phyloP scores from a whole-genome alignment of 2,329 filamentous ascomycete genomes.

The Cryphonectria japonica region DNA sequence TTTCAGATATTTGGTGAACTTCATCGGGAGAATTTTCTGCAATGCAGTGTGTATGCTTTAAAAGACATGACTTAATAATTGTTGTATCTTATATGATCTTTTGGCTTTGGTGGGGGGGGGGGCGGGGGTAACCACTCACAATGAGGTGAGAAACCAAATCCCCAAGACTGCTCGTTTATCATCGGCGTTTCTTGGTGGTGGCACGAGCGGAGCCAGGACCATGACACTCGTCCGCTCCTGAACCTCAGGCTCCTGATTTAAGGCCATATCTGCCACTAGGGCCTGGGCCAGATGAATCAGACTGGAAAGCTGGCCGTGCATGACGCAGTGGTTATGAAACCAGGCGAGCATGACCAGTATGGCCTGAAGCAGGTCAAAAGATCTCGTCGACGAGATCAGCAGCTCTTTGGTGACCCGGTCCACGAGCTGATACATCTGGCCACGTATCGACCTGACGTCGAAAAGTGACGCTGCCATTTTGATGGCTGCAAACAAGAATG shows the following conservation, averaged over 20 bases:
- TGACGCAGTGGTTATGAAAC: constrained; percentile 59
- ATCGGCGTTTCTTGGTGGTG: constrained; percentile 50
- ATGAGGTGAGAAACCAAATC: constrained; percentile 58
- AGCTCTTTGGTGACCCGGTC: constrained; percentile 52
- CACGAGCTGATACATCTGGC: constrained; percentile 54
- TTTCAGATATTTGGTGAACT: constrained; percentile 56
- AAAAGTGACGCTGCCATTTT: constrained; percentile 54
- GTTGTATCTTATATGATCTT: background rate
- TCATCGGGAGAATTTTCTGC: constrained; percentile 51
- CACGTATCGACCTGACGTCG: constrained; percentile 51
- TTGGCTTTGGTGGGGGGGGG: too few relatives aligned
- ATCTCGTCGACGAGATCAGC: constrained; percentile 53
- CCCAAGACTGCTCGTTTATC: constrained; percentile 57
- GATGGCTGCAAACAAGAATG: constrained; percentile 55
- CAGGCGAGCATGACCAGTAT: constrained; percentile 54
- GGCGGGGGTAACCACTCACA: constrained; percentile 40
- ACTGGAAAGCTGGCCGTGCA: constrained; percentile 57
- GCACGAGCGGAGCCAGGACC: constrained; percentile 45
- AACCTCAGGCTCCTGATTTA: constrained; percentile 46
- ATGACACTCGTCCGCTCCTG: constrained; percentile 49
- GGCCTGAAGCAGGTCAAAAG: constrained; percentile 53
- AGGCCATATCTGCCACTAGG: constrained; percentile 51
- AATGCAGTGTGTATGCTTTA: constrained; percentile 47
- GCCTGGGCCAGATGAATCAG: constrained; percentile 53
- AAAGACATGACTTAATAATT: constrained; percentile 22